Base-by-base conservation (phyloP, 495 filamentous ascomycete genomes). In the Darksidea phi region DNA sequence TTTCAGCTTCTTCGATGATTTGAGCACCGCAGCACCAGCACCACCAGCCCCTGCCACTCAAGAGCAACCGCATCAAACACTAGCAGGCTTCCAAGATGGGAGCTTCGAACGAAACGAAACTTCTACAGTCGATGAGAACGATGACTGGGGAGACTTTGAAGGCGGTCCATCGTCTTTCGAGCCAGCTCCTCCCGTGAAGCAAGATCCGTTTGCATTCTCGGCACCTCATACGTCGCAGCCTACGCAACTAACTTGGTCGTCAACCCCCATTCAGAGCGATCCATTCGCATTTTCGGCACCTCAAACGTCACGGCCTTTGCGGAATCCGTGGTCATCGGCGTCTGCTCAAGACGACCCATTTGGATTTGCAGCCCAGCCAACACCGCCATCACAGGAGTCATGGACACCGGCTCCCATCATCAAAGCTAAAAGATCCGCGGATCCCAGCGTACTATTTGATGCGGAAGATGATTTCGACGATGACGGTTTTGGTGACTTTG, bases 71-170 rank as follows among this genome's bases (percentile, higher is more conserved):
- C 42, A 49, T 36, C 26, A 43, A 43, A n/a, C 41, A n/a, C 18
- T 43, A 17, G n/a, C 56, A 38, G 18, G n/a, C 55, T 0, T 43
- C 13, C 41, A 15, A 20, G 13, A 15, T 15, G 41, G 5, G 18
- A 13, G 41, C 41, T 46, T 21, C 17, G 32, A 6, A 45, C 11
- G 28, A 17, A 28, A 7, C 18, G 20, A 10, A 2, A 11, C 58
- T 28, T 0, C 57, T 4, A 17, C 17, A 12, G 32, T 11, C 11
- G 66, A 61, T 36, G 66, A 68, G 5, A 46, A 17, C 21, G 80
- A 84, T 43, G 79, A 83, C 25, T 86, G 84, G 81, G 82, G 77
- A 3, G 79, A 84, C 46, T 86, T 86, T 68, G 75, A 82, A 54
- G 77, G 79, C 52, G 67, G 75, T 11, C 73, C 77, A 38, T 66